Evolutionary conservation across 768 basidiomycete species (phyloP), one percentile per base, ranked within the genome.

Genomic region (Coprinopsis strossmayeri): DNA sequence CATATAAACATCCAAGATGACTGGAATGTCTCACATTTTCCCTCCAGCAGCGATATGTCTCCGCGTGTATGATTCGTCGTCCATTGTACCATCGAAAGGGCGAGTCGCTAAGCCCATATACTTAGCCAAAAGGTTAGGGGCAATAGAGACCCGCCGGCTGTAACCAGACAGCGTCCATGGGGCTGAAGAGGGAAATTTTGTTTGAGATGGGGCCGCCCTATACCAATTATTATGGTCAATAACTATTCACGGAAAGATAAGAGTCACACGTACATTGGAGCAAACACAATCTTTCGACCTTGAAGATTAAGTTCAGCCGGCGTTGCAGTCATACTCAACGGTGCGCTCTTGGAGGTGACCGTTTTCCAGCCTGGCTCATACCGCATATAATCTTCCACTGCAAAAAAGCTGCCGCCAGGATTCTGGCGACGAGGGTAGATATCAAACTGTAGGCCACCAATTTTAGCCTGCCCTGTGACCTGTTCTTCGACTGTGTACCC

Each of bases 401-500:
- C n/a, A n/a, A n/a, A n/a, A 46, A 32, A 46, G 15, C 18, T 3
- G 12, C 21, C 20, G 35, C 3, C 23, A n/a, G 32, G 34, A 20
- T 3, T 18, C 20, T 12, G 2, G 30, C 48, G 48, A n/a, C 43
- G 45, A 25, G 53, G 53, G 27, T 53, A 55, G 12, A 57, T 48
- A 32, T 57, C 56, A 40, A 57, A 54, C 24, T 57, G 56, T 17
- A 57, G 27, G 7, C 56, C 56, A 2, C 56, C 56, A 13, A 47
- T 21, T 46, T 55, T 34, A 15, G 35, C 48, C 26, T 47, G 39
- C 1, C 49, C 54, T 7, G 53, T 54, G 5, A 57, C 38, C 39
- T 57, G 56, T 37, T 57, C 56, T 45, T 57, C 56, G 4, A 57
- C 47, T 3, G 56, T 57, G 41, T 54, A 57, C 2, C 45, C 45